Percentiles rank a stretch among this genome's conserved stretches.
Conservation (phyloP, 208 protist species). For the Vickermania ingenoplastis region DNA sequence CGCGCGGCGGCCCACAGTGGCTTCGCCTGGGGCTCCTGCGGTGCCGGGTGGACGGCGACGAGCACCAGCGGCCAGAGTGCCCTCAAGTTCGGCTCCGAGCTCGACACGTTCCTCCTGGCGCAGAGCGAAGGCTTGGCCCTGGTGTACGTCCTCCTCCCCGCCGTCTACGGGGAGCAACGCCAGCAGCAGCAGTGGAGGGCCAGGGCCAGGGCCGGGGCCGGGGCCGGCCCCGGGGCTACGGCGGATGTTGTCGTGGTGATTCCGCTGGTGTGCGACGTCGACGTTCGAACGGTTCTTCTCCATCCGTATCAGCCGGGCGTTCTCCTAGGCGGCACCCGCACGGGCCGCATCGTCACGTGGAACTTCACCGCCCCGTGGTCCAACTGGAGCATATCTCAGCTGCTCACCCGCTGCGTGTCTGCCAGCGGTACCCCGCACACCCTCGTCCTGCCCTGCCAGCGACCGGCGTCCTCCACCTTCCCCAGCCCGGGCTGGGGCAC, state of each 20-base stretch:
- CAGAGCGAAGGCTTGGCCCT: not conserved
- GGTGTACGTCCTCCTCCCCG: not conserved
- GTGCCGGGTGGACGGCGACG: not conserved
- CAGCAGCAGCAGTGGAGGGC: not conserved
- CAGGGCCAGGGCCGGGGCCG: not conserved
- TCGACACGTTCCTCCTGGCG: not conserved
- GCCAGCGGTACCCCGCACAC: slow-evolving; percentile 25
- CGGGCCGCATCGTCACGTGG: slow-evolving; percentile 44
- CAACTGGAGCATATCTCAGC: slow-evolving; percentile 14
- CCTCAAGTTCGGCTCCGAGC: not conserved
- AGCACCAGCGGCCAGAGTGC: not conserved
- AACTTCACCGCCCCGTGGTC: slow-evolving; percentile 18
- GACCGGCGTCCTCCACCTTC: slow-evolving; percentile 37
- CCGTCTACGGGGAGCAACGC: not conserved
- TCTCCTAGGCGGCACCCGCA: slow-evolving; percentile 35
- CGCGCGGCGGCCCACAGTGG: not conserved
- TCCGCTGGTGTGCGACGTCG: slow-evolving; percentile 46
- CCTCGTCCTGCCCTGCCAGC: slow-evolving; percentile 21
- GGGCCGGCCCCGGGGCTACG: not conserved
- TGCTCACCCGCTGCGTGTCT: slow-evolving; percentile 21
- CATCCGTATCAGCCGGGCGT: slow-evolving; percentile 27
- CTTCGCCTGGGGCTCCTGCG: not conserved
- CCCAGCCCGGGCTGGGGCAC: slow-evolving; percentile 47
- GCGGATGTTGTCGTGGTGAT: slow-evolving; percentile 26
- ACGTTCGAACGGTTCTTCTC: slow-evolving; percentile 26